These are phyloP conservation scores for Hyaloscypha hepaticicola DNA, from an alignment of 495 filamentous ascomycete genomes.

Conservation along the genomic window DNA sequence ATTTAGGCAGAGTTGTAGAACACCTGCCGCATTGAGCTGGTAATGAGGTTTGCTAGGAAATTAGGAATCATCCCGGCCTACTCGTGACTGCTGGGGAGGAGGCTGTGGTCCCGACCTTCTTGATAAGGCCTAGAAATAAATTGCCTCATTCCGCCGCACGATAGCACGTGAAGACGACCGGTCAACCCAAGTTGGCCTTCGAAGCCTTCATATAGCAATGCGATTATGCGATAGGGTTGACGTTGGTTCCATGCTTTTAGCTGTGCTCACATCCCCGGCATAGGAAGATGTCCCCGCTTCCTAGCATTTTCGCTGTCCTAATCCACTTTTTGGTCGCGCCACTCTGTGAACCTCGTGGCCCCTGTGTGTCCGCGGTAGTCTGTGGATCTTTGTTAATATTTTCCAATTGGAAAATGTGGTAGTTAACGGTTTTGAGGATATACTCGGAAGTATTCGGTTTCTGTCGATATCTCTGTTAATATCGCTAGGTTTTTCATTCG, in stretches of 20 bases:
- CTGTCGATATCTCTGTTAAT: not conserved
- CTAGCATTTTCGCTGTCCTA: not conserved
- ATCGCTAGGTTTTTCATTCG: not conserved
- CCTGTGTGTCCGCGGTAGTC: no score
- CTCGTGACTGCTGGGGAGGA: not conserved
- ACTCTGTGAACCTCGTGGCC: no score
- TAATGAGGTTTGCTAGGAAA: not conserved
- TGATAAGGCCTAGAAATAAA: not conserved
- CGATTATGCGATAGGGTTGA: not conserved
- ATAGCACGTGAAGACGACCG: no score
- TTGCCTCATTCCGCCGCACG: not conserved
- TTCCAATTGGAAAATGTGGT: no score
- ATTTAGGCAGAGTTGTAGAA: not conserved
- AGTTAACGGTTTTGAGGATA: not conserved
- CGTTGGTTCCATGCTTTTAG: not conserved
- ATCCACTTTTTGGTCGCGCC: not conserved
- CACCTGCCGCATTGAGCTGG: not conserved
- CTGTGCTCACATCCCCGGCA: not conserved
- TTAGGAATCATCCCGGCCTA: not conserved
- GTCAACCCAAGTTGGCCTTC: no score
- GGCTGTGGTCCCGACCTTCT: not conserved
- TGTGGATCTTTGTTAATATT: no score
- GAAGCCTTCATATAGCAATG: not conserved
- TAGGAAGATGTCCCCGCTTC: not conserved
- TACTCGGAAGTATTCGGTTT: not conserved